Percentiles rank a stretch among this genome's conserved stretches.
Evolutionary conservation across 371 early-diverging fungal species (phyloP).

Genomic region (Apophysomyces variabilis): DNA sequence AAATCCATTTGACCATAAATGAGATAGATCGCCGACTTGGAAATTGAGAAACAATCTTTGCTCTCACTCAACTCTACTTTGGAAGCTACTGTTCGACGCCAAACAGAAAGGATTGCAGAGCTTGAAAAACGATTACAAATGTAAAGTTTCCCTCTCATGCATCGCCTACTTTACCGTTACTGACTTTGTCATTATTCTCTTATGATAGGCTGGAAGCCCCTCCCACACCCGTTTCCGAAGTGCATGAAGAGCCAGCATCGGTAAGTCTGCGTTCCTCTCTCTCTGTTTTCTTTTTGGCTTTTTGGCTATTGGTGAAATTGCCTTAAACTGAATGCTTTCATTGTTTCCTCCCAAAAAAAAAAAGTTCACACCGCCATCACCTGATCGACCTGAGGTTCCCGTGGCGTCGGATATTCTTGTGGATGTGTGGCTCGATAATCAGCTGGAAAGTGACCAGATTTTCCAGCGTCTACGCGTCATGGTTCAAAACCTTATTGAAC

Average conservation of each 20-base stretch:
- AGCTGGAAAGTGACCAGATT: constrained; percentile 25
- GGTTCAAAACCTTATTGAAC: constrained; percentile 29
- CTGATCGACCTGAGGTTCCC: constrained; percentile 9
- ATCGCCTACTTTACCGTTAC: background rate
- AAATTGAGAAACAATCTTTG: constrained; percentile 53
- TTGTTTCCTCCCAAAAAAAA: background rate
- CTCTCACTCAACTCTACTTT: constrained; percentile 47
- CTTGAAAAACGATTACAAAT: constrained; percentile 47
- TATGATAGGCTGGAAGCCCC: constrained; percentile 3
- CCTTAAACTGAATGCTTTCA: background rate
- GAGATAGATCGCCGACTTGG: constrained; percentile 53
- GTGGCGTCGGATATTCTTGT: constrained; percentile 14
- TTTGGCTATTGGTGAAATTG: background rate
- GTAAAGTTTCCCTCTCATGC: constrained; percentile 21
- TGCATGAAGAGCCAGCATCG: constrained; percentile 7
- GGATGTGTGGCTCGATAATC: constrained; percentile 22
- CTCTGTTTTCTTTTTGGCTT: no score
- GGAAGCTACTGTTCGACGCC: constrained; percentile 48
- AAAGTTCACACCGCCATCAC: constrained; percentile 11
- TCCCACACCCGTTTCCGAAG: background rate
- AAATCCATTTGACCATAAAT: constrained; percentile 1
- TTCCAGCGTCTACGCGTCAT: constrained; percentile 32
- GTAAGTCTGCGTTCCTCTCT: constrained; percentile 15
- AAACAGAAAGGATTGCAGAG: constrained; percentile 45
- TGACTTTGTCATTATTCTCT: background rate